Conservation (phyloP, 140 eudicot species). For the Oenanthe javanica region DNA sequence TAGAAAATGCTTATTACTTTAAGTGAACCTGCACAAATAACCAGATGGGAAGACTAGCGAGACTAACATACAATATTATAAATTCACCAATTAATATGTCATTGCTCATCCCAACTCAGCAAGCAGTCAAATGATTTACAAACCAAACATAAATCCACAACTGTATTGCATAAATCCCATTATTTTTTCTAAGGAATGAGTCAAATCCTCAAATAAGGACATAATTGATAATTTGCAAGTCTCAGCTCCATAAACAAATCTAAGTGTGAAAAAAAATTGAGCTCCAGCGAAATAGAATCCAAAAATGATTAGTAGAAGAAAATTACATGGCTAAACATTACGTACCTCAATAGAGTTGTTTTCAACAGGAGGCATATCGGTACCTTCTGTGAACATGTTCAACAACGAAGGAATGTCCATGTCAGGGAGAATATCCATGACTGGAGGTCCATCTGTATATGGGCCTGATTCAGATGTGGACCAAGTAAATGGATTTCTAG, state of each 20-base stretch:
- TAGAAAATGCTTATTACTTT: not conserved
- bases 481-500: not conserved
- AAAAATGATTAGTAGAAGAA: not conserved
- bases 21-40: not conserved
- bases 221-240: not conserved
- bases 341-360: slow-evolving; percentile 1
- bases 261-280: not conserved
- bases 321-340: not conserved
- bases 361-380: not conserved
- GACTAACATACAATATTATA: not conserved
- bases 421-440: not conserved
- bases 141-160: not conserved
- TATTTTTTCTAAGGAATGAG: not conserved
- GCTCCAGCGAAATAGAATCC: not conserved
- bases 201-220: not conserved
- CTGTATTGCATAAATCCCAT: not conserved
- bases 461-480: not conserved
- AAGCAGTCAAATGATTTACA: not conserved
- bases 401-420: slow-evolving; percentile 28
- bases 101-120: not conserved
- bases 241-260: not conserved
- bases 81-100: not conserved
- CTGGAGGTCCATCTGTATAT: not conserved
- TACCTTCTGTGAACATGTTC: slow-evolving; percentile 25
- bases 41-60: not conserved